Evolutionary conservation across 1,284 basidiomycete species (phyloP).

Genomic region (Leccinum subrobustum): DNA sequence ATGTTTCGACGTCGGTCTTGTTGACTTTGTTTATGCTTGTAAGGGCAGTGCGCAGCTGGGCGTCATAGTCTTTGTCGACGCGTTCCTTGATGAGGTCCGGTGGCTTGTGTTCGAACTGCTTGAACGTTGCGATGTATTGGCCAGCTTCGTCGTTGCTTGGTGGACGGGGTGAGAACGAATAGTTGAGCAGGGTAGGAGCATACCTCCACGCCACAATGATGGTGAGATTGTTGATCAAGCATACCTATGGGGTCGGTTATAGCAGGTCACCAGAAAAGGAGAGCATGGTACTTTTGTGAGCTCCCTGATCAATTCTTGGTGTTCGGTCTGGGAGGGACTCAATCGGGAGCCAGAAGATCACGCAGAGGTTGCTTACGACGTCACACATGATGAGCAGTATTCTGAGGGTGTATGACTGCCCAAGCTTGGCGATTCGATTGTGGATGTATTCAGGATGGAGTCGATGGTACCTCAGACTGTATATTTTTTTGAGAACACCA

Average conservation of each 20-base stretch:
- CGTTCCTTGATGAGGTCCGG: conserved; percentile 95
- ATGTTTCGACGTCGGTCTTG: conserved; percentile 94
- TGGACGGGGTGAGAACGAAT: background rate
- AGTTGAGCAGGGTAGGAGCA: conserved; percentile 1
- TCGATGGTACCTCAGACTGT: conserved; percentile 90
- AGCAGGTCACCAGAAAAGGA: conserved; percentile 6
- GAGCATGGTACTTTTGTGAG: conserved; percentile 71
- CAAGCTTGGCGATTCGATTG: conserved; percentile 84
- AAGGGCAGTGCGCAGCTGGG: conserved; percentile 81
- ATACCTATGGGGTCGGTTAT: conserved; percentile 47
- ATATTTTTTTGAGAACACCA: background rate
- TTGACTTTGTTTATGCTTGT: conserved; percentile 94
- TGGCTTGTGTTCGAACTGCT: conserved; percentile 91
- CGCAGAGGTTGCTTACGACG: conserved; percentile 58
- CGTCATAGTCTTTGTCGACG: conserved; percentile 83
- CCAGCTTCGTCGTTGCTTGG: conserved; percentile 86
- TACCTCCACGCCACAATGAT: conserved; percentile 92
- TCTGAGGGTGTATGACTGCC: conserved; percentile 78
- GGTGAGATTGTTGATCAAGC: conserved; percentile 91
- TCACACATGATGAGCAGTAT: conserved; percentile 93
- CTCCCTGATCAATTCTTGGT: conserved; percentile 88
- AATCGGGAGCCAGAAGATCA: background rate
- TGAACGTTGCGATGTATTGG: conserved; percentile 88
- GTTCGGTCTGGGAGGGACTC: conserved; percentile 65
- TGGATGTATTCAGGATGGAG: conserved; percentile 98